Conservation (phyloP, 352 stramenopile genomes). For the Aphanomyces cochlioides region DNA sequence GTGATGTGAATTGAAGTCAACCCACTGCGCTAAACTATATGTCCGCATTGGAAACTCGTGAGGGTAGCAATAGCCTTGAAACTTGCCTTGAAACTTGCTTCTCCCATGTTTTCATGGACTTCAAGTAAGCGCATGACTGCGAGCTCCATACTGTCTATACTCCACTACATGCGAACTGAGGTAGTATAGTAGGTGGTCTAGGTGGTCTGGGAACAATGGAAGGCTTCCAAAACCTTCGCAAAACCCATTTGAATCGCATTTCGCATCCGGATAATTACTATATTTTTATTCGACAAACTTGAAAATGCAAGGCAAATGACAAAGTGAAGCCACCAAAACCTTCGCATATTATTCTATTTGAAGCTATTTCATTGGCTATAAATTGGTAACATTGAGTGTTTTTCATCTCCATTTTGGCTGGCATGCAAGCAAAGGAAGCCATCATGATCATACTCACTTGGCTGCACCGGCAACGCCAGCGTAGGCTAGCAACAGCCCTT, state of each 20-base stretch:
- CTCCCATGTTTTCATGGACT: too few relatives aligned
- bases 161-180: too few relatives aligned
- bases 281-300: not conserved
- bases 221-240: constrained; percentile 1
- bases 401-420: not conserved
- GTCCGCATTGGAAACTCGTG: too few relatives aligned
- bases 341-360: not conserved
- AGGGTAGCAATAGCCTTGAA: too few relatives aligned
- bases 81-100: too few relatives aligned
- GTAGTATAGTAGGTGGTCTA: too few relatives aligned
- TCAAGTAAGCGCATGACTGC: too few relatives aligned
- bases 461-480: not conserved
- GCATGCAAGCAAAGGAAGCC: not conserved
- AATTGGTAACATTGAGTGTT: constrained; percentile 4
- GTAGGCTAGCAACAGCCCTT: not conserved
- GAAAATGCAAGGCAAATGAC: not conserved
- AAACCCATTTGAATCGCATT: not conserved
- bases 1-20: too few relatives aligned
- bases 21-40: too few relatives aligned
- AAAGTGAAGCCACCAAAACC: not conserved
- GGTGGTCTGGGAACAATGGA: too few relatives aligned
- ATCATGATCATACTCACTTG: not conserved
- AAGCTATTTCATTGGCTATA: constrained; percentile 14
- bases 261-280: not conserved
- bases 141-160: too few relatives aligned